A percentile compares a stretch with the other conserved stretches of the same genome.
Evolutionary conservation across 352 stramenopile species (phyloP).

Genomic region (Phytophthora fragariae): DNA sequence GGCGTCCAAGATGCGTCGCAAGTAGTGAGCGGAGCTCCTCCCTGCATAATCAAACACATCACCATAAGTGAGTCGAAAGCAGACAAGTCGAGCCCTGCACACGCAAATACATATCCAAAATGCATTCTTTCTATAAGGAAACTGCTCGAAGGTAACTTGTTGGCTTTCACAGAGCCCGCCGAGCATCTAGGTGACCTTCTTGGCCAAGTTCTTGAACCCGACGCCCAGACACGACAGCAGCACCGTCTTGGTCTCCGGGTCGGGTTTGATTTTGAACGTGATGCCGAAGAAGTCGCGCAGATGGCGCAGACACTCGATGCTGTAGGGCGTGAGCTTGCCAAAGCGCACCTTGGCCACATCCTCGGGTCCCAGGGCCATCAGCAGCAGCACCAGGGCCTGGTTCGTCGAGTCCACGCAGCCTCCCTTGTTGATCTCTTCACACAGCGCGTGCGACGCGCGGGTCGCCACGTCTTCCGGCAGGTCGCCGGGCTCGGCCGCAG

Average conservation of each 20-base stretch:
- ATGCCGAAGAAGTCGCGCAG: slow-evolving; percentile 94
- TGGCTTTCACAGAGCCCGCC: not conserved
- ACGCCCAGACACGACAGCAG: slow-evolving; percentile 94
- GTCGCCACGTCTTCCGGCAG: slow-evolving; percentile 97
- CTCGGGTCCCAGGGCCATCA: slow-evolving; percentile 98
- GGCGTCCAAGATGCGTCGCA: slow-evolving; percentile 72
- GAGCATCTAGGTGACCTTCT: slow-evolving; percentile 92
- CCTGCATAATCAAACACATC: slow-evolving; percentile 2
- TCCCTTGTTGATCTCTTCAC: slow-evolving; percentile 96
- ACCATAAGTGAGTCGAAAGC: not conserved
- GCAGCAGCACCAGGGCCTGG: slow-evolving; percentile 96
- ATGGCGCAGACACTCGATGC: slow-evolving; percentile 90
- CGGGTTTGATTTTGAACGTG: slow-evolving; percentile 94
- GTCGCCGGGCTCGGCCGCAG: slow-evolving; percentile 79
- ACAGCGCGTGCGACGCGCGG: slow-evolving; percentile 93
- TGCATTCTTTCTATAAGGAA: slow-evolving; percentile 47
- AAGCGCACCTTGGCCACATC: slow-evolving; percentile 96
- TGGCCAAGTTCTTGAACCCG: slow-evolving; percentile 96
- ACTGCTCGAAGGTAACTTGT: slow-evolving; percentile 17
- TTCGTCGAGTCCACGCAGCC: slow-evolving; percentile 96
- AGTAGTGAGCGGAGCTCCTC: slow-evolving; percentile 36
- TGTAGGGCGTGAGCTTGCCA: slow-evolving; percentile 89
- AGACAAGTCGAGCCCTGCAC: not conserved
- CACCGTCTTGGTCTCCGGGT: slow-evolving; percentile 90
- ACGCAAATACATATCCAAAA: slow-evolving; percentile 35